Conservation (phyloP, 2,329 filamentous ascomycete genomes). For the Botrytis cinerea region DNA sequence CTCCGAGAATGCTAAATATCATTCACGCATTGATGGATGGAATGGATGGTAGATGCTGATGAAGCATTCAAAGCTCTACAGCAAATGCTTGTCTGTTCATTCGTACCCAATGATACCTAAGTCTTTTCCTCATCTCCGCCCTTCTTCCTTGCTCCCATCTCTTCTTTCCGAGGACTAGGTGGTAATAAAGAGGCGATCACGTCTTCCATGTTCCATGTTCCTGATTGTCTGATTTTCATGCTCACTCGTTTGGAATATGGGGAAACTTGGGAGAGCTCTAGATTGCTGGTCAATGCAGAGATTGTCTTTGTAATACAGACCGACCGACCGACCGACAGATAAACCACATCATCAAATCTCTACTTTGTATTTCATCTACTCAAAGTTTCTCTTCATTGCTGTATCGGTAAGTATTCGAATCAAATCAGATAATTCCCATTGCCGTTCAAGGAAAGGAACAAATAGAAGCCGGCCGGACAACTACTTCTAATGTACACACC, state of each 20-base stretch:
- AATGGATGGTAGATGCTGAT: not conserved
- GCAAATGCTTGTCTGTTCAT: not conserved
- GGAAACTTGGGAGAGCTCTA: not conserved
- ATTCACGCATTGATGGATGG: too few relatives aligned
- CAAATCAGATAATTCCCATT: not conserved
- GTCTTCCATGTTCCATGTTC: not conserved
- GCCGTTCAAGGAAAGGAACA: not conserved
- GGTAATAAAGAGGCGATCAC: not conserved
- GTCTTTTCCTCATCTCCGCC: not conserved
- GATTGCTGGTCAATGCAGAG: slow-evolving; percentile 11
- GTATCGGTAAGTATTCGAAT: not conserved
- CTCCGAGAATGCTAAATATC: not conserved
- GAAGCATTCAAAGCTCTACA: not conserved
- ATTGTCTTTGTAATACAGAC: not conserved
- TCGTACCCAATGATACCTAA: not conserved
- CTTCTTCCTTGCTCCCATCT: not conserved
- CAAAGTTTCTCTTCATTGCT: not conserved
- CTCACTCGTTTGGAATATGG: not conserved
- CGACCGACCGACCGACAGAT: too few relatives aligned
- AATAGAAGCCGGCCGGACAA: not conserved
- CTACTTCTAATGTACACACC: not conserved
- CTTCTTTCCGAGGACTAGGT: not conserved
- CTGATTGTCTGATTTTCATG: not conserved
- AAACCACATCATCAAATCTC: not conserved
- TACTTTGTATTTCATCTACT: not conserved